Evolutionary conservation across 371 early-diverging fungal genomes (phyloP), one percentile per base, ranked within the genome.

Genomic region (Syncephalastrum racemosum): DNA sequence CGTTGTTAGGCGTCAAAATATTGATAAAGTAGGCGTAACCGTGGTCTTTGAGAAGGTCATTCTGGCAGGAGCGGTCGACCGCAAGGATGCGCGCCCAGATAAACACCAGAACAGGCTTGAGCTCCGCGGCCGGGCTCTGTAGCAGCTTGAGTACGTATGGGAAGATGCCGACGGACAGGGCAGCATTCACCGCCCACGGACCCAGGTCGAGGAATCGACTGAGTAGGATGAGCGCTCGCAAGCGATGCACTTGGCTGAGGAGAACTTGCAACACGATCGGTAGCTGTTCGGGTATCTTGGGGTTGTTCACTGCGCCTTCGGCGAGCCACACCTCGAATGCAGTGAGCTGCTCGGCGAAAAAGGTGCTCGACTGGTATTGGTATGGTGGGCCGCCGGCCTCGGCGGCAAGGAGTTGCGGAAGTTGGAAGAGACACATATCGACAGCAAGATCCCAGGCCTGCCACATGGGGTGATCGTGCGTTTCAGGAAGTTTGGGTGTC

Each of bases 401-500:
- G 4, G 84, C 79, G n/a, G 69, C 77, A 48, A 89, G 68, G 27
- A 90, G 58, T 1, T 73, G 83, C 3, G 97, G 97, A 36, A 97
- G 64, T 74, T 98, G 98, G 49, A 90, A 83, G 15, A 97, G 72
- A 66, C 94, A 94, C 86, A 90, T 85, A 61, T 97, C 97, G 13
- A 94, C 90, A n/a, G 95, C 97, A 6, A 96, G 68, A 62, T 98
- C 98, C 92, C 96, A 94, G 19, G 91, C 83, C 41, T 91, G 86
- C 98, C 98, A 98, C 84, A 97, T 85, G n/a, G 94, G 92, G 62
- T 97, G 96, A 60, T 94, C 87, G 61, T 94, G 91, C 8, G 97
- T 97, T 12, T 82, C 73, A 6, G 97, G 96, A 24, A 97, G 70
- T 25, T 77, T 78, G 1, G 97, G 97, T 12, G 78, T 82, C 8